Evolutionary conservation across 2,329 filamentous ascomycete genomes (phyloP).

Genomic region (Fusarium aywerte): DNA sequence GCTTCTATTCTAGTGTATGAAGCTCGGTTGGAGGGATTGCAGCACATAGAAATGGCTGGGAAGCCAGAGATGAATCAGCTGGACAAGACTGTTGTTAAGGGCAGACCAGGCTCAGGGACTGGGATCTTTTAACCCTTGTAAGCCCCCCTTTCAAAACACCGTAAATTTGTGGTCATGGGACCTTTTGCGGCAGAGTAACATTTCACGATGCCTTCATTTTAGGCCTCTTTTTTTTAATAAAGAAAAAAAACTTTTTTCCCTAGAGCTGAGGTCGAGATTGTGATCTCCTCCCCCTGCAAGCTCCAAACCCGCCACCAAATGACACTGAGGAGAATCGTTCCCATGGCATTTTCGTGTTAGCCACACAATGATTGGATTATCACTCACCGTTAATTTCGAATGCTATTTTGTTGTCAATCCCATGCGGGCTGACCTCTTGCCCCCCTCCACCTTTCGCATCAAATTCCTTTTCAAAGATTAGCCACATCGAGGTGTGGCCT

Average conservation of each 20-base stretch:
- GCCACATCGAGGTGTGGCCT: neutral
- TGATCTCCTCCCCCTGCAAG: constrained; percentile 2
- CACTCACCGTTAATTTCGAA: neutral
- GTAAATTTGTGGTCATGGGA: constrained; percentile 19
- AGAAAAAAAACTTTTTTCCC: too few species aligned
- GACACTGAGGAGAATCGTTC: neutral
- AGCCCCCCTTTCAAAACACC: constrained; percentile 13
- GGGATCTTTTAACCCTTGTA: constrained; percentile 1
- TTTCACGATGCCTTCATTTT: constrained; percentile 30
- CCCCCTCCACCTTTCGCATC: neutral
- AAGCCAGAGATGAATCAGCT: constrained; percentile 16
- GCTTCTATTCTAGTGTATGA: neutral
- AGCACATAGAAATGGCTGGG: neutral
- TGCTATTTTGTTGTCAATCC: neutral
- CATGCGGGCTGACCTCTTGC: neutral
- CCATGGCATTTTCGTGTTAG: neutral
- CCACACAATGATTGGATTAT: neutral
- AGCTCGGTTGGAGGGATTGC: constrained; percentile 10
- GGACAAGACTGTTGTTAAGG: constrained; percentile 5
- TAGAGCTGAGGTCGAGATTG: neutral
- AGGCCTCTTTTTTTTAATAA: neutral
- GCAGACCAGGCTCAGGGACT: neutral
- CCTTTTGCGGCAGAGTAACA: constrained; percentile 30
- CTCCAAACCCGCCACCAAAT: neutral
- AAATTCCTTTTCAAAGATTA: neutral